Evolutionary conservation across 495 filamentous ascomycete genomes (phyloP), one percentile per base, ranked within the genome.

Genomic region (Clohesyomyces aquaticus): DNA sequence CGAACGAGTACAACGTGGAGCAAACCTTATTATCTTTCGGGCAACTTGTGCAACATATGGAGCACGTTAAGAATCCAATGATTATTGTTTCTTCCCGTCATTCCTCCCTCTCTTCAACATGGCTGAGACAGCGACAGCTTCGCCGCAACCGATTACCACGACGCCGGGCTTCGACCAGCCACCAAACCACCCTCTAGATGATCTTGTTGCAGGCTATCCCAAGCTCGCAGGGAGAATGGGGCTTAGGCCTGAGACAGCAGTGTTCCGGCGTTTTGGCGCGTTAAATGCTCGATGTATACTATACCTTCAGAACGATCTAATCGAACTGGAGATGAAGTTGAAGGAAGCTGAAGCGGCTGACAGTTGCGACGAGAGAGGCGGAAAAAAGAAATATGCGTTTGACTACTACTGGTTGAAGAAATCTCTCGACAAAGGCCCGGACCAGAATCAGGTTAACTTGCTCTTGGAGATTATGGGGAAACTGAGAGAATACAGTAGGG

Each of bases 201-300:
- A 55, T 43, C 19, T 55, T 2, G 56, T 59, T 22, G 27, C 18
- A 8, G 56, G 56, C n/a, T 59, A 59, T 25, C 56, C 56, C 12
- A 59, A 50, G 35, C 26, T 59, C 19, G 43, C 56, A 1, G 46
- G 43, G n/a, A 25, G 26, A 4, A 59, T 59, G 46, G 28, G 18
- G 14, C 12, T 38, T 9, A 18, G 16, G n/a, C 56, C 56, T 25
- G 46, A 49, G 12, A 26, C 43, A 38, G 56, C 56, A 16, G 50
- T 59, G 6, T 59, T 59, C 21, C 56, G 56, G 9, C 1, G 23
- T 14, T 59, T 59, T 25, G 26, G 27, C 16, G 45, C 3, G 16
- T 19, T 59, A 10, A 49, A 59, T 25, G 43, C 46, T 9, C 22
- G 21, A 11, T 49, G 50, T 41, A 22, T 59, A 2, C 46, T 59